These are phyloP conservation scores for Heimioporus sp. DNA, from an alignment of 768 basidiomycete genomes.

Conservation along the genomic window DNA sequence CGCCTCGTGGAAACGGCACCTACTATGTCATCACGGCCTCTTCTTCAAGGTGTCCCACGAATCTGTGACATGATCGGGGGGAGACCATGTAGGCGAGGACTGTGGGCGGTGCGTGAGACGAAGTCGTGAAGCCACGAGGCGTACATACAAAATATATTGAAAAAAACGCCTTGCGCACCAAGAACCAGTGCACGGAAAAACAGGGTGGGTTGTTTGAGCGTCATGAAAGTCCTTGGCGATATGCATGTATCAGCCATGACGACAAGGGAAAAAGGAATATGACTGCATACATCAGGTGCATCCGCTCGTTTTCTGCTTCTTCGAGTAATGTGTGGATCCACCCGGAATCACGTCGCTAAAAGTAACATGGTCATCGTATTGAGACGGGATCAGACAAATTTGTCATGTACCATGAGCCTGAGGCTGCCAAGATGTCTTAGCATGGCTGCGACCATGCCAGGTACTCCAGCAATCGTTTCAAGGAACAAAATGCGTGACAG, in stretches of 20 bases:
- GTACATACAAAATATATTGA: constrained; percentile 79
- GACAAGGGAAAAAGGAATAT: constrained; percentile 1
- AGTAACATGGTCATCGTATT: constrained; percentile 3
- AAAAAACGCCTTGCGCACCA: constrained; percentile 90
- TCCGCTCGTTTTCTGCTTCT: constrained; percentile 96
- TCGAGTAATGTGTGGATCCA: constrained; percentile 94
- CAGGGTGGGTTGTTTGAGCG: constrained; percentile 73
- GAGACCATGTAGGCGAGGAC: constrained; percentile 79
- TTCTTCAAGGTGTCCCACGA: constrained; percentile 91
- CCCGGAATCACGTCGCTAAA: constrained; percentile 51
- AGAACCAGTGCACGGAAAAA: constrained; percentile 83
- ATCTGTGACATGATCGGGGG: constrained; percentile 79
- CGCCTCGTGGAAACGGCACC: constrained; percentile 29
- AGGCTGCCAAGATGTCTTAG: constrained; percentile 87
- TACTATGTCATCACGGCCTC: constrained; percentile 93
- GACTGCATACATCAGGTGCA: constrained; percentile 76
- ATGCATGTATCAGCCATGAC: constrained; percentile 15
- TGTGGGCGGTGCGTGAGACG: constrained; percentile 29
- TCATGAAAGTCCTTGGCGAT: constrained; percentile 85
- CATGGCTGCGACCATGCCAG: constrained; percentile 92
- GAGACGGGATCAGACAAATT: constrained; percentile 7
- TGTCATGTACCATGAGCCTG: constrained; percentile 70
- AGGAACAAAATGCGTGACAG: constrained; percentile 67
- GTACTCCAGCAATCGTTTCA: constrained; percentile 91
- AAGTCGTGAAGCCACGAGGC: constrained; percentile 10